Percentiles rank a stretch among this genome's conserved stretches.
Conservation (phyloP, 164 flowering plant species). For the Annona cherimola region DNA sequence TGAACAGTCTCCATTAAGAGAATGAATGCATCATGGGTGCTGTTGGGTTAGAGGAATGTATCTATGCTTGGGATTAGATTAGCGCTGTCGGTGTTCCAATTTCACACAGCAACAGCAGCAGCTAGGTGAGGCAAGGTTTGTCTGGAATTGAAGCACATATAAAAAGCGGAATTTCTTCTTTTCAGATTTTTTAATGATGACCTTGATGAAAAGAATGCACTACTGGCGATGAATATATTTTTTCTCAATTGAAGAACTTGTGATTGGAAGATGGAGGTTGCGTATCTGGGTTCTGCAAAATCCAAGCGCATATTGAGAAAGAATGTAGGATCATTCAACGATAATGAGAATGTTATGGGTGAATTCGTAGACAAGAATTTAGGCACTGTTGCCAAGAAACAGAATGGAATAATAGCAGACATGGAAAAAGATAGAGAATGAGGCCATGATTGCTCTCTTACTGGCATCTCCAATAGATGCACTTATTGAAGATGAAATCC, state of each 20-base stretch:
- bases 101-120: too few species aligned
- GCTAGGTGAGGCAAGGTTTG: too few species aligned
- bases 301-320: slow-evolving; percentile 54
- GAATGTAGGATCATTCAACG: slow-evolving; percentile 39
- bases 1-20: too few species aligned
- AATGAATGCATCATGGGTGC: too few species aligned
- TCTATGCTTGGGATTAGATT: too few species aligned
- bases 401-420: slow-evolving; percentile 45
- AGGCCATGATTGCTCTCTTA: slow-evolving; percentile 73
- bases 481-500: slow-evolving; percentile 84
- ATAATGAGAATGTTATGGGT: slow-evolving; percentile 78
- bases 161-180: too few species aligned
- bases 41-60: too few species aligned
- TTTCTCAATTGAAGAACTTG: background rate
- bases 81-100: too few species aligned
- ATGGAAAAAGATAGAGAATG: slow-evolving; percentile 80
- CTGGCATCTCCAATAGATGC: slow-evolving; percentile 93
- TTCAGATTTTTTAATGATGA: too few species aligned
- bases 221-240: background rate
- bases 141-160: too few species aligned
- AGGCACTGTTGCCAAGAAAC: slow-evolving; percentile 53
- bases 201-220: too few species aligned
- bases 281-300: slow-evolving; percentile 31
- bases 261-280: slow-evolving; percentile 32
- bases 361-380: slow-evolving; percentile 68